Conservation (phyloP, 2,329 filamentous ascomycete species). For the Arthrobotrys pseudoclavata region DNA sequence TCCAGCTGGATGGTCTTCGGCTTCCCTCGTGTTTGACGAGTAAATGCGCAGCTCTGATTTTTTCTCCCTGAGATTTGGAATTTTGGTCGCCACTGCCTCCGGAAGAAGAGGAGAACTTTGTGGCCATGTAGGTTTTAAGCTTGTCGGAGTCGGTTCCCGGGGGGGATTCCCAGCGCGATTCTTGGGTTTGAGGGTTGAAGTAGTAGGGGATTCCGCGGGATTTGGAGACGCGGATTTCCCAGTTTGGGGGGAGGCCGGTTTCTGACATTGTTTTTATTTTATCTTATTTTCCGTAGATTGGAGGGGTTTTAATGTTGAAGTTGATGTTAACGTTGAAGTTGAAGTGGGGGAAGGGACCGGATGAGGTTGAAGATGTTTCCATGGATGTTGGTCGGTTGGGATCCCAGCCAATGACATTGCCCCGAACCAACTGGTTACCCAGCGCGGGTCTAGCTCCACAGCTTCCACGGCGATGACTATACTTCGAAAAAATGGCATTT, state of each 20-base stretch:
- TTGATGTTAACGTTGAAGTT: neutral
- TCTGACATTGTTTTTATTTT: slow-evolving; percentile 71
- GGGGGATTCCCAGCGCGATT: slow-evolving; percentile 96
- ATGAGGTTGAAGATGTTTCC: slow-evolving; percentile 4
- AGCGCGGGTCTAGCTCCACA: neutral
- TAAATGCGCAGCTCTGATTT: slow-evolving; percentile 93
- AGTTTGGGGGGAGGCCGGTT: slow-evolving; percentile 84
- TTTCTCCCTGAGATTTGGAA: slow-evolving; percentile 71
- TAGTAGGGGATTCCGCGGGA: slow-evolving; percentile 99
- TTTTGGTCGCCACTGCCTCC: neutral
- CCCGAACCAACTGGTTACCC: neutral
- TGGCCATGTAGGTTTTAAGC: slow-evolving; percentile 93
- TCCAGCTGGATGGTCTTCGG: slow-evolving; percentile 91
- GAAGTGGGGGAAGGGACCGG: neutral
- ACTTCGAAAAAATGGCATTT: too few species aligned
- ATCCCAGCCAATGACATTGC: slow-evolving; percentile 35
- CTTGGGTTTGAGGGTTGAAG: slow-evolving; percentile 90
- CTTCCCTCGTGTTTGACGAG: slow-evolving; percentile 94
- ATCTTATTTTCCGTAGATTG: neutral
- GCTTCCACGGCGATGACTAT: neutral
- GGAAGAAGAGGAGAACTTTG: slow-evolving; percentile 75
- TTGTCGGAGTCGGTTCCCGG: slow-evolving; percentile 88
- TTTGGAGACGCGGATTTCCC: slow-evolving; percentile 98
- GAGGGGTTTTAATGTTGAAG: too few species aligned
- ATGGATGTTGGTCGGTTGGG: slow-evolving; percentile 6